Evolutionary conservation across 768 basidiomycete species (phyloP).

Genomic region (Tylopilus sp.): DNA sequence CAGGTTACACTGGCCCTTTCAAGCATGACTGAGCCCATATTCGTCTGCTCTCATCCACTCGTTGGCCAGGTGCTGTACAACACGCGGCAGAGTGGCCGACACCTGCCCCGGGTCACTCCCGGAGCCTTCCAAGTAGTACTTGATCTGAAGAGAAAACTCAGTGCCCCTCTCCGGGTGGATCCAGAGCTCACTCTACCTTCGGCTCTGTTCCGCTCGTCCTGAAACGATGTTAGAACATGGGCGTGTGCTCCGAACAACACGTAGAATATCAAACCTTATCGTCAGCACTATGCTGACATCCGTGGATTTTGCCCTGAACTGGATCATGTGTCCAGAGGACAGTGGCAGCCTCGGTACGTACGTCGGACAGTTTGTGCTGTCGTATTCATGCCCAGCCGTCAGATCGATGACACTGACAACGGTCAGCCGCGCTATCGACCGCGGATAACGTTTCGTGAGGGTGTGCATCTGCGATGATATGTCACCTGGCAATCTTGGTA

Average conservation of each 20-base stretch:
- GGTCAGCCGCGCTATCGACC: constrained; percentile 52
- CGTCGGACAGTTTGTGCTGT: constrained; percentile 67
- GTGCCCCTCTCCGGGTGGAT: not conserved
- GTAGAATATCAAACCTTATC: constrained; percentile 45
- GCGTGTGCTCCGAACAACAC: not conserved
- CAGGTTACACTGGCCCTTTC: not conserved
- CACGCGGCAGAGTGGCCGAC: constrained; percentile 44
- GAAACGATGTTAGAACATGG: not conserved
- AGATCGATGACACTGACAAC: constrained; percentile 70
- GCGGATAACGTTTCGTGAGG: constrained; percentile 48
- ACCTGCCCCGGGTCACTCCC: constrained; percentile 53
- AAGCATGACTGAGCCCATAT: constrained; percentile 37
- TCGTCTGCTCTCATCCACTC: constrained; percentile 69
- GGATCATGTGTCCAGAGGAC: constrained; percentile 84
- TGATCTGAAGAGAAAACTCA: constrained; percentile 49
- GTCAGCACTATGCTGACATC: constrained; percentile 62
- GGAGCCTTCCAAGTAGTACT: constrained; percentile 84
- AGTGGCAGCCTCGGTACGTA: constrained; percentile 61
- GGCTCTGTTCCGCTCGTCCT: constrained; percentile 91
- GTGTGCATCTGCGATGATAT: constrained; percentile 16
- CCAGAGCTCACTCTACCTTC: constrained; percentile 47
- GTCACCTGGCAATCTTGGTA: not conserved
- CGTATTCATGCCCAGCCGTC: constrained; percentile 61
- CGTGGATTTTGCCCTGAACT: constrained; percentile 54
- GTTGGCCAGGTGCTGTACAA: constrained; percentile 57